Conservation (phyloP, 352 stramenopile genomes). For the Pythium guiyangense region DNA sequence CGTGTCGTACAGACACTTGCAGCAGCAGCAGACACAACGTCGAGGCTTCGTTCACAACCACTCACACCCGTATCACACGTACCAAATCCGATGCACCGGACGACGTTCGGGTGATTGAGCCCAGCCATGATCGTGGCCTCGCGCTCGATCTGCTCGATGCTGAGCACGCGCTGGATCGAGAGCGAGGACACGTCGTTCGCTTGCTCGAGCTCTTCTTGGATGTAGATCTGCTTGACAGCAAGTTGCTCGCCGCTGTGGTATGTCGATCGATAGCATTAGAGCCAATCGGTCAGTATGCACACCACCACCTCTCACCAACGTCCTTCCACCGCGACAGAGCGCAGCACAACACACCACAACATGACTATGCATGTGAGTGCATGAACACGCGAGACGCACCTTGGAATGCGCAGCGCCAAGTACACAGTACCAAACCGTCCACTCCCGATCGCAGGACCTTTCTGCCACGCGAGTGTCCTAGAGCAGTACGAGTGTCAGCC, state of each 20-base stretch:
- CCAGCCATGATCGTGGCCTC: slow-evolving; percentile 44
- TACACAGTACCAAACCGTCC: slow-evolving; percentile 73
- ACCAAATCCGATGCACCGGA: slow-evolving; percentile 59
- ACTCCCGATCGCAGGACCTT: slow-evolving; percentile 53
- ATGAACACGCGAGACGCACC: too few species aligned
- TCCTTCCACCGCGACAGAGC: too few species aligned
- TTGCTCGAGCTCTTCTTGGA: slow-evolving; percentile 66
- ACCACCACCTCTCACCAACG: too few species aligned
- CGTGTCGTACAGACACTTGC: too few species aligned
- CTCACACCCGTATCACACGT: too few species aligned
- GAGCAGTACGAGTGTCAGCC: too few species aligned
- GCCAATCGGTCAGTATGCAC: too few species aligned
- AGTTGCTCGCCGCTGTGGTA: slow-evolving; percentile 77
- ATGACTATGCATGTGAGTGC: too few species aligned
- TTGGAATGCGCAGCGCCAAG: slow-evolving; percentile 58
- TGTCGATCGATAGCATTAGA: too few species aligned
- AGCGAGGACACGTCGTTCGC: slow-evolving; percentile 67
- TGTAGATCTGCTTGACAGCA: slow-evolving; percentile 85
- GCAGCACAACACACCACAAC: too few species aligned
- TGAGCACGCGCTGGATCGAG: slow-evolving; percentile 48
- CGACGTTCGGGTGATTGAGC: slow-evolving; percentile 57
- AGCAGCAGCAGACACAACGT: too few species aligned
- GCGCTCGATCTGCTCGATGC: slow-evolving; percentile 50
- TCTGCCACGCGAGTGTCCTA: slow-evolving; percentile 69
- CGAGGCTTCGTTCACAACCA: too few species aligned